phyloP scores from a whole-genome alignment of 257 asterid genomes.

The Fraxinus pennsylvanica region DNA sequence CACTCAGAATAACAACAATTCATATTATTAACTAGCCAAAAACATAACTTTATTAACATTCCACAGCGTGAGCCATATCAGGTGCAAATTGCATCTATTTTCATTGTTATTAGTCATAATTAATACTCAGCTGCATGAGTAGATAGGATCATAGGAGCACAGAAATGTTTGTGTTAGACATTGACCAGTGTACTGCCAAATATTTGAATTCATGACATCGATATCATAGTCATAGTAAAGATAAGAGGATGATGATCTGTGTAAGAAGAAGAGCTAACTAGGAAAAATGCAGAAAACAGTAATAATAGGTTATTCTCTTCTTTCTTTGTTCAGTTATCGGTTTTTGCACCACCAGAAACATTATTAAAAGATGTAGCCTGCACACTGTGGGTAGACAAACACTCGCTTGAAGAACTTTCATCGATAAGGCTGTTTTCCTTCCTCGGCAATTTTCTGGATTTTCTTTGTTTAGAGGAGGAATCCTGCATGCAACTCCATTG shows the following conservation, averaged over 20 bases:
- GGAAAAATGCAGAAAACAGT: constrained; percentile 16
- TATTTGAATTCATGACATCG: not conserved
- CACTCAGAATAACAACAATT: not conserved
- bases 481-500: constrained; percentile 50
- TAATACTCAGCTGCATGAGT: not conserved
- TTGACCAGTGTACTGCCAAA: constrained; percentile 4
- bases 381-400: constrained; percentile 79
- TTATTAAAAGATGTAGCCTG: constrained; percentile 78
- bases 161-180: constrained; percentile 24
- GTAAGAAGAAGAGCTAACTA: constrained; percentile 2
- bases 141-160: not conserved
- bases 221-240: not conserved
- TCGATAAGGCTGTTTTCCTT: constrained; percentile 60
- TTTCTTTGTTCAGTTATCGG: constrained; percentile 39
- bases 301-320: constrained; percentile 16
- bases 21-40: not conserved
- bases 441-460: constrained; percentile 50
- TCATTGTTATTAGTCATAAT: not conserved
- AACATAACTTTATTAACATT: not conserved
- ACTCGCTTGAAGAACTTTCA: constrained; percentile 84
- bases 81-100: not conserved
- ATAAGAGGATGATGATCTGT: not conserved
- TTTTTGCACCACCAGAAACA: constrained; percentile 58
- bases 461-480: constrained; percentile 59
- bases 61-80: not conserved